Percentiles rank a stretch among this genome's conserved stretches.
phyloP scores from a whole-genome alignment of 2,329 filamentous ascomycete species.

The Stachybotrys echinatus region DNA sequence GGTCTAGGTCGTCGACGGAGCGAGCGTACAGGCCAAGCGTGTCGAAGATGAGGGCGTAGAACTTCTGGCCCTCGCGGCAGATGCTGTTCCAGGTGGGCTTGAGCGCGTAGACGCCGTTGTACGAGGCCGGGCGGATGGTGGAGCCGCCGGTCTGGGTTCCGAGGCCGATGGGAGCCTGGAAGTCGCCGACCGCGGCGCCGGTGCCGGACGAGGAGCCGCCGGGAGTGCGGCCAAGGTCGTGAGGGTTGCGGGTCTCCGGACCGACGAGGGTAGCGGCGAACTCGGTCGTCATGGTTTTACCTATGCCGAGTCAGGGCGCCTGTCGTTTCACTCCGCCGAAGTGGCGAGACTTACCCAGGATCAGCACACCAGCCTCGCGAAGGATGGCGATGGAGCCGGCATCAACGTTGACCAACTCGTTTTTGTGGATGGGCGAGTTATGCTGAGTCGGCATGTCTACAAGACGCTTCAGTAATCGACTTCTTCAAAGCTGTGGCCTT shows the following conservation, averaged over 20 bases:
- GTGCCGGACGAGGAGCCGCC: conserved; percentile 66
- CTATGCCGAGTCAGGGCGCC: conserved; percentile 4
- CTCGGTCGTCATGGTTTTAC: conserved; percentile 52
- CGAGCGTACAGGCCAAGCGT: conserved; percentile 58
- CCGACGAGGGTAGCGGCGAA: conserved; percentile 54
- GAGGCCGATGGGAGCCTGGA: conserved; percentile 54
- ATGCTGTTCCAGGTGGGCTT: conserved; percentile 64
- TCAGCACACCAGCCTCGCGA: conserved; percentile 46
- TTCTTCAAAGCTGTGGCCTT: too few species aligned
- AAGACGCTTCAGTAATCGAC: neutral
- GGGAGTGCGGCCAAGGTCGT: conserved; percentile 58
- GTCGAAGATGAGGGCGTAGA: conserved; percentile 54
- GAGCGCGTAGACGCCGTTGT: conserved; percentile 58
- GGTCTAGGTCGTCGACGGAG: conserved; percentile 50
- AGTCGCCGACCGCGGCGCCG: conserved; percentile 60
- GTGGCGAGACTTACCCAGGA: conserved; percentile 30
- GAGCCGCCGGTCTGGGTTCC: conserved; percentile 65
- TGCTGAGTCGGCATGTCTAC: conserved; percentile 49
- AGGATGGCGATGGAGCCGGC: conserved; percentile 44
- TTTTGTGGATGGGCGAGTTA: conserved; percentile 47
- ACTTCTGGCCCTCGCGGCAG: conserved; percentile 55
- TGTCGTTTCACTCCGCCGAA: neutral
- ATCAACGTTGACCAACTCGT: conserved; percentile 39
- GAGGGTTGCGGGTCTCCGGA: conserved; percentile 54
- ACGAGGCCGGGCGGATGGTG: conserved; percentile 58